Evolutionary conservation across 225 moss, liverwort and hornwort species (phyloP).

Genomic region (Ulota crispa): DNA sequence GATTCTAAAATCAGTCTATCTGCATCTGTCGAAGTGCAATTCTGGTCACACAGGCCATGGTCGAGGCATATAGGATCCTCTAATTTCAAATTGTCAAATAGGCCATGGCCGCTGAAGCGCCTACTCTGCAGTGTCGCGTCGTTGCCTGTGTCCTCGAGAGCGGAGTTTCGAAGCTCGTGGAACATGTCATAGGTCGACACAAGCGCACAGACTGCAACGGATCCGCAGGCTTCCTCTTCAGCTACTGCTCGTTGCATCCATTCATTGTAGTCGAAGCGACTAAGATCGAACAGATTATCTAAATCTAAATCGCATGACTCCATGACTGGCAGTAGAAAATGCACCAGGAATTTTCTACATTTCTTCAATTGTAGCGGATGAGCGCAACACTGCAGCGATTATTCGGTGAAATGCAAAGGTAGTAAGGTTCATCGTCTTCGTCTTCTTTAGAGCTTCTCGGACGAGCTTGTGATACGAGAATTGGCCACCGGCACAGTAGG

Average conservation of each 20-base stretch:
- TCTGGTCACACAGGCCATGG: constrained; percentile 8
- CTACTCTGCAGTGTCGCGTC: neutral
- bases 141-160: constrained; percentile 16
- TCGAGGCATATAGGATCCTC: constrained; percentile 4
- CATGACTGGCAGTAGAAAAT: constrained; percentile 4
- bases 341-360: neutral
- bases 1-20: neutral
- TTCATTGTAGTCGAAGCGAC: constrained; percentile 34
- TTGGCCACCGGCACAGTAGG: too few species aligned
- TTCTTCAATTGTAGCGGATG: neutral
- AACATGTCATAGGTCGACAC: constrained; percentile 38
- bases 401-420: neutral
- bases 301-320: constrained; percentile 26
- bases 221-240: constrained; percentile 26
- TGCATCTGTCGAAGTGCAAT: constrained; percentile 9
- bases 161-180: constrained; percentile 1
- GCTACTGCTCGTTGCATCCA: constrained; percentile 29
- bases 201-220: constrained; percentile 21
- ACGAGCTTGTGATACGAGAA: neutral
- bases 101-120: constrained; percentile 14
- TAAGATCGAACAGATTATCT: constrained; percentile 13
- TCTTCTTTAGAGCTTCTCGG: neutral
- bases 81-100: neutral
- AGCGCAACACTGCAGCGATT: neutral
- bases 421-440: neutral